Evolutionary conservation across 306 rosid genomes (phyloP).

Genomic region (Carpinus viminea): DNA sequence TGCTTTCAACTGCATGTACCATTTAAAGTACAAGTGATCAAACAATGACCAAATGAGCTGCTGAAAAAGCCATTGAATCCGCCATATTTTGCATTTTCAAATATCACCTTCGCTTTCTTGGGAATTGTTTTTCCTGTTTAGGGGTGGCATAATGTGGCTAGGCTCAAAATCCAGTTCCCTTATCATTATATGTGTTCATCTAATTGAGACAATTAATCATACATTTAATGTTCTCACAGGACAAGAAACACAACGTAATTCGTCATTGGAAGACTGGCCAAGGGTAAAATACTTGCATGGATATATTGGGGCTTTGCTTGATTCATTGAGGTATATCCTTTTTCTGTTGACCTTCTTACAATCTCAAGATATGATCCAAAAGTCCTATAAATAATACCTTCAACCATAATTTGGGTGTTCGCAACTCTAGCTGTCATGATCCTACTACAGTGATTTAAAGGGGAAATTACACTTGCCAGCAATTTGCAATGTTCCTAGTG

Average conservation of each 20-base stretch:
- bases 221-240: slow-evolving; percentile 31
- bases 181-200: background rate
- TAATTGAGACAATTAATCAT: background rate
- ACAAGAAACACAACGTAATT: slow-evolving; percentile 43
- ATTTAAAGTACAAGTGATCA: background rate
- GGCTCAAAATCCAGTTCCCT: background rate
- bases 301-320: slow-evolving; percentile 42
- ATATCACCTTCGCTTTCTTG: background rate
- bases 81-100: background rate
- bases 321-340: slow-evolving; percentile 48
- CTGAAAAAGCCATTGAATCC: background rate
- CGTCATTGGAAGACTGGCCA: slow-evolving; percentile 55
- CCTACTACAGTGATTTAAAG: background rate
- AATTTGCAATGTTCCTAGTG: too few species aligned
- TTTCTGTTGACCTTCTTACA: background rate
- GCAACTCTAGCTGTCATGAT: background rate
- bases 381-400: background rate
- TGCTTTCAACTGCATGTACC: background rate
- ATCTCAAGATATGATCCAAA: background rate
- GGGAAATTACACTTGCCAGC: too few species aligned
- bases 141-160: background rate
- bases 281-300: slow-evolving; percentile 49
- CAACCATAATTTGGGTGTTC: background rate
- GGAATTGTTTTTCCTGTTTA: background rate
- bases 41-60: background rate